phyloP scores from a whole-genome alignment of 345 rosid species.

The Euphorbia tirucalli region DNA sequence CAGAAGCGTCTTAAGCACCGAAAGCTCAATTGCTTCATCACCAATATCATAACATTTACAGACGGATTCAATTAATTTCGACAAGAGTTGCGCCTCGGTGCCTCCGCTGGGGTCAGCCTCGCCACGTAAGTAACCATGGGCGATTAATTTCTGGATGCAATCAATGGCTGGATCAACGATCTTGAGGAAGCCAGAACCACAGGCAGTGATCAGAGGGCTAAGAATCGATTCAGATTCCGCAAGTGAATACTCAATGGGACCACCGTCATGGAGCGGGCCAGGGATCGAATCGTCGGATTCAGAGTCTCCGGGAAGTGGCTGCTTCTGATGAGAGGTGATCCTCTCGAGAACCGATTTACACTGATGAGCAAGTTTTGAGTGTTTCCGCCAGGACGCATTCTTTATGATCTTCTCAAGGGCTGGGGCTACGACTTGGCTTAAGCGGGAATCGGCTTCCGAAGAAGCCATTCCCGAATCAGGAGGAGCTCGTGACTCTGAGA shows the following conservation, averaged over 20 bases:
- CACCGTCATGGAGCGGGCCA: slow-evolving; percentile 89
- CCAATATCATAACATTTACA: slow-evolving; percentile 82
- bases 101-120: slow-evolving; percentile 89
- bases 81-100: slow-evolving; percentile 59
- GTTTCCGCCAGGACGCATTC: slow-evolving; percentile 97
- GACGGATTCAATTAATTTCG: slow-evolving; percentile 69
- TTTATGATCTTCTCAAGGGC: slow-evolving; percentile 84
- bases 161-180: slow-evolving; percentile 92
- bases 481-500: slow-evolving; percentile 27
- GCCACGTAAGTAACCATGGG: slow-evolving; percentile 92
- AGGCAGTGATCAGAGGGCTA: slow-evolving; percentile 76
- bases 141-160: slow-evolving; percentile 85
- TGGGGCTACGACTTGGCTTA: slow-evolving; percentile 65
- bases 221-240: slow-evolving; percentile 84
- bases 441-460: slow-evolving; percentile 98
- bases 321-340: slow-evolving; percentile 44
- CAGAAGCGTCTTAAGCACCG: slow-evolving; percentile 71
- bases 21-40: slow-evolving; percentile 75
- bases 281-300: slow-evolving; percentile 61
- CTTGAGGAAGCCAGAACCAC: slow-evolving; percentile 64
- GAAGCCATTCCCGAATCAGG: slow-evolving; percentile 95
- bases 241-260: slow-evolving; percentile 58
- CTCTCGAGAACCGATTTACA: slow-evolving; percentile 83
- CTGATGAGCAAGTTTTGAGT: slow-evolving; percentile 89
- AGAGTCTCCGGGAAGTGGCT: slow-evolving; percentile 45